phyloP scores from a whole-genome alignment of 2,329 filamentous ascomycete genomes.

The Paecilomyces niveus region DNA sequence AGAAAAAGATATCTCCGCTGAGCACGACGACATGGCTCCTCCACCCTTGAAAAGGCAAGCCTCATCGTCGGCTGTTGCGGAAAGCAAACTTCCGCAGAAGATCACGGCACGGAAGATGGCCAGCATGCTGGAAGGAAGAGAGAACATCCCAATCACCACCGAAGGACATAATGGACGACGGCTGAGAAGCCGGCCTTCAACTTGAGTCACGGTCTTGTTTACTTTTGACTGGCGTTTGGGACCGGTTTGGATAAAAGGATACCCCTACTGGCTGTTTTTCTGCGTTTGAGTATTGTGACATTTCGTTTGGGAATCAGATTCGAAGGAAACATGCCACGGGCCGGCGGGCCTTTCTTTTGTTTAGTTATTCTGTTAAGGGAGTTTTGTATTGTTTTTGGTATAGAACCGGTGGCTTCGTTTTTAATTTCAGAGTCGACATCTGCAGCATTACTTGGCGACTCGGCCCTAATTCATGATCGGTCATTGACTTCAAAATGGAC shows the following conservation, averaged over 20 bases:
- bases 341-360: not conserved
- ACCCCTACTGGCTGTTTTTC: not conserved
- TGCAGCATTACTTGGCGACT: not conserved
- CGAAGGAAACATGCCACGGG: not conserved
- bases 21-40: slow-evolving; percentile 22
- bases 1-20: slow-evolving; percentile 15
- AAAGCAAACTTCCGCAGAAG: slow-evolving; percentile 39
- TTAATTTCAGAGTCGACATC: not conserved
- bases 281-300: not conserved
- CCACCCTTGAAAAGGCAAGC: slow-evolving; percentile 15
- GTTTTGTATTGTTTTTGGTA: not conserved
- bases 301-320: not conserved
- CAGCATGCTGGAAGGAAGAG: slow-evolving; percentile 37
- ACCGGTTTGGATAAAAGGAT: not conserved
- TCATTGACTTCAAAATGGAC: too few relatives aligned
- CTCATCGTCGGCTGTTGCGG: slow-evolving; percentile 15
- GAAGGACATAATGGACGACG: slow-evolving; percentile 19
- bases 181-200: slow-evolving; percentile 22
- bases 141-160: slow-evolving; percentile 31
- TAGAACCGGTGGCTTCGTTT: not conserved
- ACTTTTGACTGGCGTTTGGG: not conserved
- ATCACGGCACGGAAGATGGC: slow-evolving; percentile 30
- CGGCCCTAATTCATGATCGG: not conserved
- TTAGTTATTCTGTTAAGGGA: not conserved
- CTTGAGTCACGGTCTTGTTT: slow-evolving; percentile 6